Percentiles rank a stretch among this genome's conserved stretches.
phyloP scores from a whole-genome alignment of 306 rosid genomes.

The Dalbergia oliveri region DNA sequence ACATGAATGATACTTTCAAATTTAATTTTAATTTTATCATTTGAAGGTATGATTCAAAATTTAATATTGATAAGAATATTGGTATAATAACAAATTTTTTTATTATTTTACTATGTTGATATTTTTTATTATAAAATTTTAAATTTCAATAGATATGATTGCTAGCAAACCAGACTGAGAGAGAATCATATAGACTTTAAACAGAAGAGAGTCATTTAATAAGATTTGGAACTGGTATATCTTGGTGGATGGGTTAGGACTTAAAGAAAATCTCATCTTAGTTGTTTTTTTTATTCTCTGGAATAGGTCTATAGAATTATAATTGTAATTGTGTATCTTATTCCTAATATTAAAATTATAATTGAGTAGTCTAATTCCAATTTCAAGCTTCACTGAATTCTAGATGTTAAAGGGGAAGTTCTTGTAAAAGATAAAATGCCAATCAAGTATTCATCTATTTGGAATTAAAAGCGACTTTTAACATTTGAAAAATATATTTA shows the following conservation, averaged over 20 bases:
- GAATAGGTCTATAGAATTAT: too few species aligned
- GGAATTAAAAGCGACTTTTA: background rate
- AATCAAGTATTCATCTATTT: background rate
- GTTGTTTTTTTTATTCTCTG: background rate
- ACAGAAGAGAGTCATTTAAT: background rate
- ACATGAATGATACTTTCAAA: too few species aligned
- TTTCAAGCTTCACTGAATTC: background rate
- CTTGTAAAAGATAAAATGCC: background rate
- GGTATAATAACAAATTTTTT: too few species aligned
- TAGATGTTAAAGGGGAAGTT: background rate
- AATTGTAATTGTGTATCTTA: too few species aligned
- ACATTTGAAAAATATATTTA: constrained; percentile 34
- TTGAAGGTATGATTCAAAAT: background rate
- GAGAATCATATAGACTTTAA: background rate
- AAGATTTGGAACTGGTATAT: too few species aligned
- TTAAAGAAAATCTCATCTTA: background rate
- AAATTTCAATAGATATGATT: background rate
- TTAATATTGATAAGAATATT: too few species aligned
- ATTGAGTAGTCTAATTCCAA: too few species aligned
- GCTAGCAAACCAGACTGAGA: background rate
- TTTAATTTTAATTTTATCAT: too few species aligned
- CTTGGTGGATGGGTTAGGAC: background rate
- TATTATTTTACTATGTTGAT: too few species aligned
- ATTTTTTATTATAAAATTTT: too few species aligned
- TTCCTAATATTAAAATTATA: too few species aligned